Base-by-base conservation (phyloP, 331 rosid genomes). In the Spiraea crenata region DNA sequence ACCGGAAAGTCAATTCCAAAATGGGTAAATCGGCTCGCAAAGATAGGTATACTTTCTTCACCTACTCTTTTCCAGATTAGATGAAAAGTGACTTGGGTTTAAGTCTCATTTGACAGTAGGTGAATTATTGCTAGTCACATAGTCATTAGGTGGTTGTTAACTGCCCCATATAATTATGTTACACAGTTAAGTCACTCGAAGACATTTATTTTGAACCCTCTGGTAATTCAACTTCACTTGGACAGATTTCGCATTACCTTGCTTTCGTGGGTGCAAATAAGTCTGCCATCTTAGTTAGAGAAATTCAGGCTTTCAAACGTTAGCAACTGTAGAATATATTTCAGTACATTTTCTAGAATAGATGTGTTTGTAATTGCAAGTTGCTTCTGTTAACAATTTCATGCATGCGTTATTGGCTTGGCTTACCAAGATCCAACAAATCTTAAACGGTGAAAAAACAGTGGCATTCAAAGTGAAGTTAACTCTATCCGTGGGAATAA, bases 21-120 rank as follows among this genome's bases (percentile, higher is more conserved):
- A 75, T 95, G 99, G 96, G 99, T 95, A 40, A 95, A 95, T 64
- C 89, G 99, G 57, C 90, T 95, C 51, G 99, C 99, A 45, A 85
- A 71, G 78, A 85, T 95, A 83, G 99, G 99, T 95, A 95, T 67
- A 67, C 75, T 70, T 65, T 78, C 73, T 40, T n/a, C 49, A 17
- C 68, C 65, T 44, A n/a, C 20, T 20, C 49, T 60, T 39, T 62
- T 7, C 42, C 45, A 58, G 57, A 40, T 74, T 46, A 7, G 31
- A 49, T 80, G 45, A 37, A n/a, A 46, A 39, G 62, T 74, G 46
- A 56, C 45, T 71, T 56, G 56, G 66, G 31, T 25, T 25, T 25
- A 25, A 25, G 31, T 25, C 2, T 25, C 31, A 25, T 25, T 25
- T 25, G 31, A 25, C 31, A 25, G 31, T 25, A 25, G 31, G 31